Evolutionary conservation across 2,329 filamentous ascomycete species (phyloP), one percentile per base, ranked within the genome.

Genomic region (Tolypocladium sp.): DNA sequence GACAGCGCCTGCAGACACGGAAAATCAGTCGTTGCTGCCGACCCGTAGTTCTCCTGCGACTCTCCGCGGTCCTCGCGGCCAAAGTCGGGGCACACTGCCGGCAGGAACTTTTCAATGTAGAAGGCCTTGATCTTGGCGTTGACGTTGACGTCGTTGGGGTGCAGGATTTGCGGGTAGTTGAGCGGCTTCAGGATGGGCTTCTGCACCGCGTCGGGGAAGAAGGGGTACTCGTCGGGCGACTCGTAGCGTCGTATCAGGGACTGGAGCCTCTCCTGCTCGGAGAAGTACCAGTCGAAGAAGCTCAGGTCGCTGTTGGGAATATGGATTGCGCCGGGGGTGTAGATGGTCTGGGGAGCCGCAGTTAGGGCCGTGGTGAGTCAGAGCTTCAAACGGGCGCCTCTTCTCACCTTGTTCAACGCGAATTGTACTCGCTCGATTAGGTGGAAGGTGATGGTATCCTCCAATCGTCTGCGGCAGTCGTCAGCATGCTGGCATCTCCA

Each of bases 371-470:
- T n/a, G 20, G 40, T 35, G 27, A 44, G 38, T 42, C 55, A 25
- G 30, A 35, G 56, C 25, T 8, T 55, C 20, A 64, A 22, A 13
- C 8, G 20, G 17, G 20, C 49, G 30, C 49, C 9, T 22, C 20
- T 10, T 53, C 49, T 62, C 63, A 74, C 73, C 70, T 71, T 80
- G 77, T 97, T 97, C 64, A 95, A 82, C 4, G 93, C 91, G 74
- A 97, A 99, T 74, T 99, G 94, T n/a, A 93, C 93, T 46, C 94
- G 88, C 77, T 99, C 94, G 70, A 97, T 97, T 44, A 99, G 81
- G 75, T 96, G 90, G 76, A 96, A 97, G 65, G 91, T 96, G 70
- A 99, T 97, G 62, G 93, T 97, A 71, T 99, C 94, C 78, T 99
- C 94, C 22, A 97, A 83, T 25, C 94, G 94, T 70, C 94, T 99